Conservation (phyloP, 116 monocot species). For the Posidonia oceanica region DNA sequence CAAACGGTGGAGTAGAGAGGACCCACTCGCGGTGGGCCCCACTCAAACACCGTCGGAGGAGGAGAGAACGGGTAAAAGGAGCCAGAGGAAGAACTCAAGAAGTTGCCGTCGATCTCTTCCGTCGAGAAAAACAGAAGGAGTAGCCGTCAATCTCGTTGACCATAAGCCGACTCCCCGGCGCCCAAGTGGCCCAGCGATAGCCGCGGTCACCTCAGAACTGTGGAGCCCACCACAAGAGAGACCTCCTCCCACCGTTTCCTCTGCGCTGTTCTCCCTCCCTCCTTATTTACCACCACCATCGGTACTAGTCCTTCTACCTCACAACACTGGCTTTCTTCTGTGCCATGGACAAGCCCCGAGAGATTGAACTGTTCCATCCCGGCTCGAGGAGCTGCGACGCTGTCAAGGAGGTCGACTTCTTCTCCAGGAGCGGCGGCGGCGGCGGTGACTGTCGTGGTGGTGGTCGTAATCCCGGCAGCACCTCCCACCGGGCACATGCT, state of each 20-base stretch:
- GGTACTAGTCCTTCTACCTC: not conserved
- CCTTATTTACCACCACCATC: not conserved
- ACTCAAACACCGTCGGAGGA: no score
- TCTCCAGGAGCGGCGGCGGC: slow-evolving; percentile 16
- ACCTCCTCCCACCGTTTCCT: no score
- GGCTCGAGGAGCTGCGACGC: not conserved
- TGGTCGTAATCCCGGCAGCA: not conserved
- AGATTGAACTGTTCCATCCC: slow-evolving; percentile 1
- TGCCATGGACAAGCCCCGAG: slow-evolving; percentile 1
- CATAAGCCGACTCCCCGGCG: not conserved
- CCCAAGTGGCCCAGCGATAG: not conserved
- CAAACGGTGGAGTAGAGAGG: no score
- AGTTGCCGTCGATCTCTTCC: no score
- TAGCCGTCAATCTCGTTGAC: not conserved
- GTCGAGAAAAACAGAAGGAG: not conserved
- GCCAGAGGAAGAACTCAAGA: no score
- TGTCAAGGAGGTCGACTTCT: slow-evolving; percentile 45
- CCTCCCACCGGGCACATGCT: no score
- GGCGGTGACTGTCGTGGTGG: not conserved
- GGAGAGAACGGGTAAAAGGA: no score
- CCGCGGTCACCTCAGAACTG: not conserved
- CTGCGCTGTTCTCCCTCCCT: not conserved
- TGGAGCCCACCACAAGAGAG: not conserved
- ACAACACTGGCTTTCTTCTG: not conserved
- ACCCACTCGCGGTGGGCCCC: no score